Evolutionary conservation across 495 filamentous ascomycete species (phyloP).

Genomic region (Aspergillus steynii): DNA sequence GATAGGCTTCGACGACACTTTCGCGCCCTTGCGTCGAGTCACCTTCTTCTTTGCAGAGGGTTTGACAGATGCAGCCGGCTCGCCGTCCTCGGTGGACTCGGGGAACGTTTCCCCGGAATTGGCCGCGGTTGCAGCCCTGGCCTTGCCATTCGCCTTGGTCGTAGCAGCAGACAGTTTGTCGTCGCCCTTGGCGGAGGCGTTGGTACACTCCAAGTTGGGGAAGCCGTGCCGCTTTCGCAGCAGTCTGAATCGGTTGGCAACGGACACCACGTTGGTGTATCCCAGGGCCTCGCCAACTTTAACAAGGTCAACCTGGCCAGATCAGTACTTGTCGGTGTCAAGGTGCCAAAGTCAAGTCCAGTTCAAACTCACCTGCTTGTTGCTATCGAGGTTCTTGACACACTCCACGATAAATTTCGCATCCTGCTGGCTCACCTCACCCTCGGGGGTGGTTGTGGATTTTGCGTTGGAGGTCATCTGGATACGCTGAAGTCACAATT

Average conservation of each 20-base stretch:
- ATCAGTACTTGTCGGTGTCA: background rate
- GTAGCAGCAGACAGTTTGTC: constrained; percentile 3
- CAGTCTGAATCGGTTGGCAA: constrained; percentile 29
- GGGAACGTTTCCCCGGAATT: background rate
- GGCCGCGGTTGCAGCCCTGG: background rate
- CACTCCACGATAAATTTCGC: constrained; percentile 20
- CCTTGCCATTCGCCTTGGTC: background rate
- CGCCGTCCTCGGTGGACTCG: background rate
- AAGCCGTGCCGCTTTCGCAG: constrained; percentile 32
- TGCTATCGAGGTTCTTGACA: constrained; percentile 14
- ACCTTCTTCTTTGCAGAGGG: background rate
- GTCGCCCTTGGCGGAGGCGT: constrained; percentile 2
- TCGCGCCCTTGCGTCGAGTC: constrained; percentile 7
- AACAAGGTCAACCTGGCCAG: constrained; percentile 28
- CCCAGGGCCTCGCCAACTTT: constrained; percentile 26
- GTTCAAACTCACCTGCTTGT: constrained; percentile 11
- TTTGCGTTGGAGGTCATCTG: constrained; percentile 10
- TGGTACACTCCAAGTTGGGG: constrained; percentile 18
- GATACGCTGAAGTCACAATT: background rate
- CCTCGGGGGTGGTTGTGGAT: background rate
- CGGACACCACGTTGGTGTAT: constrained; percentile 33
- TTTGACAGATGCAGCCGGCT: background rate
- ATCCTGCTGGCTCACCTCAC: constrained; percentile 12
- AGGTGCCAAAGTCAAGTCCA: background rate
- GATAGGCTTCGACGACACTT: constrained; percentile 3